Evolutionary conservation across 2,329 filamentous ascomycete genomes (phyloP), one percentile per base, ranked within the genome.

Genomic region (Penicillium sp.): DNA sequence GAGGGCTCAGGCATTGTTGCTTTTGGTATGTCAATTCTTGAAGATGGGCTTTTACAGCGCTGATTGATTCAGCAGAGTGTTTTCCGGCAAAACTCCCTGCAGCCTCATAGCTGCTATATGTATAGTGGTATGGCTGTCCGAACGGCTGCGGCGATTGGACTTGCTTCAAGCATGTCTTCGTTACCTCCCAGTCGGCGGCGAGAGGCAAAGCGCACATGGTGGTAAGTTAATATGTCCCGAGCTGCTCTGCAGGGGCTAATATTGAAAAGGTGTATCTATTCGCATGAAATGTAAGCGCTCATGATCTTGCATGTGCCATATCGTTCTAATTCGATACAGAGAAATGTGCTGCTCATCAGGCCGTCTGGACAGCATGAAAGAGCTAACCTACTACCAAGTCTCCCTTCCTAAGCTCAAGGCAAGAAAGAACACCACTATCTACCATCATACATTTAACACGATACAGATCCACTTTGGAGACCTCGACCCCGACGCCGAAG

Each of bases 61-160:
- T 40, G 2, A 40, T 40, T 22, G 3, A 40, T 40, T 9, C 12
- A 15, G 5, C 8, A 40, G 27, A 48, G 45, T 9, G 29, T 48
- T 7, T 48, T 48, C 26, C 45, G 45, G 1, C 45, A 48, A 20
- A 48, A 48, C 12, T 68, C 70, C 6, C 43, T 73, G 22, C 68
- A 69, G 26, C 69, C 69, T 9, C 70, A 73, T 58, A 67, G 65
- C 52, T 72, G 69, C 20, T 48, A 48, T 18, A 48, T 48, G 45
- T 48, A 48, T n/a, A 48, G 45, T 51, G 70, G 70, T 3, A 72
- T 70, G 67, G 69, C 70, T 46, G 67, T 68, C 4, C 58, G 70
- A 27, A 70, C 69, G 18, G 70, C 70, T 3, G 60, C 70, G 2
- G 70, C 69, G 11, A 71, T 73, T 49, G 70, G 70, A 4, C 58